phyloP scores from a whole-genome alignment of 495 filamentous ascomycete species.

The Annulohypoxylon moriforme region DNA sequence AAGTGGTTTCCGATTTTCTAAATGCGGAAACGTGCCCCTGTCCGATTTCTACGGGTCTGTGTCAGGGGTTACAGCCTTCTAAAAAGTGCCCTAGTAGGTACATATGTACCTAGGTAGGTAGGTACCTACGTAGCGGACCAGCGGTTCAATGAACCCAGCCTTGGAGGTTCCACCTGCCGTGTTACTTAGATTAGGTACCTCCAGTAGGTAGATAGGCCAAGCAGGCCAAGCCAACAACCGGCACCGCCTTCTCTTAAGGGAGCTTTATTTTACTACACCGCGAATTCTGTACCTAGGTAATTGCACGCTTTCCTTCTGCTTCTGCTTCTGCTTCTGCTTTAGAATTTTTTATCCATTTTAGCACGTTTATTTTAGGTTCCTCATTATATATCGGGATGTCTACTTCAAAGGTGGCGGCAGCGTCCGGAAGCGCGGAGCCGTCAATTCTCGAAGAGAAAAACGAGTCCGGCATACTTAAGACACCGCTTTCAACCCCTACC shows the following conservation, averaged over 20 bases:
- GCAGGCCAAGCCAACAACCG: constrained; percentile 21
- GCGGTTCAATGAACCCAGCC: too few relatives aligned
- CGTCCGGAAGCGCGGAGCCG: constrained; percentile 28
- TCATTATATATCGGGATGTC: constrained; percentile 46
- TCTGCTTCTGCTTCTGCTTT: not conserved
- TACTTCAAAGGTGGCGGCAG: constrained; percentile 31
- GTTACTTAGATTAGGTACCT: not conserved
- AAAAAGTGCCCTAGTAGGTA: too few relatives aligned
- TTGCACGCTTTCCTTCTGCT: not conserved
- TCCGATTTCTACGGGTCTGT: not conserved
- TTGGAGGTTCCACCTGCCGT: not conserved
- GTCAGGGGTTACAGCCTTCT: not conserved
- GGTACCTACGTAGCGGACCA: too few relatives aligned
- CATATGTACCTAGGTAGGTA: constrained; percentile 7
- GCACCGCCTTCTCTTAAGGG: constrained; percentile 13
- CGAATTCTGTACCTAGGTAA: not conserved
- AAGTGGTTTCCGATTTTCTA: constrained; percentile 43
- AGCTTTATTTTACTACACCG: too few relatives aligned
- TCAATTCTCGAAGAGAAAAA: constrained; percentile 58
- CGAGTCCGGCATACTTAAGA: constrained; percentile 63
- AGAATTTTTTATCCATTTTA: not conserved
- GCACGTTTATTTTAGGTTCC: not conserved
- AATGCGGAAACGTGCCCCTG: not conserved
- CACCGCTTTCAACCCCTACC: constrained; percentile 74
- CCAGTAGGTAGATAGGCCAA: not conserved